These are phyloP conservation scores for Paraphaeosphaeria sporulosa DNA, from an alignment of 2,329 filamentous ascomycete genomes.

Conservation along the genomic window DNA sequence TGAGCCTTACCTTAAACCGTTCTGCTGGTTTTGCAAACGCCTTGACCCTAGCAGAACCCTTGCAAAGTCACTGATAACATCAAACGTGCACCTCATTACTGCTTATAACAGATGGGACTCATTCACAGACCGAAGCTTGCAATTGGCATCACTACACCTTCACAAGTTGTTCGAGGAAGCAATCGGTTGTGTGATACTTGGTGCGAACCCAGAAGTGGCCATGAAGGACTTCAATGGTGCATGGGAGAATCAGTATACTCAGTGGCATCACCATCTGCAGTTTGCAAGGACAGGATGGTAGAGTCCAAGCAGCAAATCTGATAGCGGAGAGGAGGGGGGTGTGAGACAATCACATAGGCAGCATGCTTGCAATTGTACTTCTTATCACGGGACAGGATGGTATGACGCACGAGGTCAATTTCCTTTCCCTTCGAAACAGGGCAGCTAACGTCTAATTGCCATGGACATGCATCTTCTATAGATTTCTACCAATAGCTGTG, in stretches of 20 bases:
- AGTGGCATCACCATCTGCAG: slow-evolving; percentile 20
- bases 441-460: not conserved
- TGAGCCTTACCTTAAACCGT: slow-evolving; percentile 32
- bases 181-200: slow-evolving; percentile 34
- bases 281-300: slow-evolving; percentile 15
- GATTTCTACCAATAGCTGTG: not conserved
- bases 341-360: not conserved
- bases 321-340: not conserved
- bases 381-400: not conserved
- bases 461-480: not conserved
- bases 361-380: not conserved
- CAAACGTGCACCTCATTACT: slow-evolving; percentile 26
- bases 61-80: slow-evolving; percentile 14
- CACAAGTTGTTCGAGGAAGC: slow-evolving; percentile 38
- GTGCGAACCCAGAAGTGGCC: slow-evolving; percentile 35
- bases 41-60: too few relatives aligned
- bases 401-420: not conserved
- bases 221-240: slow-evolving; percentile 34
- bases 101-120: slow-evolving; percentile 14
- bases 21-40: slow-evolving; percentile 38
- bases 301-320: not conserved
- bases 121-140: slow-evolving; percentile 20
- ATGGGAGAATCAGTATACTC: slow-evolving; percentile 29
- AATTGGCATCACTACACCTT: slow-evolving; percentile 28
- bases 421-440: not conserved